Percentiles rank a stretch among this genome's conserved stretches.
Evolutionary conservation across 2,329 filamentous ascomycete genomes (phyloP).

Genomic region (Exophiala lecanii-corni): DNA sequence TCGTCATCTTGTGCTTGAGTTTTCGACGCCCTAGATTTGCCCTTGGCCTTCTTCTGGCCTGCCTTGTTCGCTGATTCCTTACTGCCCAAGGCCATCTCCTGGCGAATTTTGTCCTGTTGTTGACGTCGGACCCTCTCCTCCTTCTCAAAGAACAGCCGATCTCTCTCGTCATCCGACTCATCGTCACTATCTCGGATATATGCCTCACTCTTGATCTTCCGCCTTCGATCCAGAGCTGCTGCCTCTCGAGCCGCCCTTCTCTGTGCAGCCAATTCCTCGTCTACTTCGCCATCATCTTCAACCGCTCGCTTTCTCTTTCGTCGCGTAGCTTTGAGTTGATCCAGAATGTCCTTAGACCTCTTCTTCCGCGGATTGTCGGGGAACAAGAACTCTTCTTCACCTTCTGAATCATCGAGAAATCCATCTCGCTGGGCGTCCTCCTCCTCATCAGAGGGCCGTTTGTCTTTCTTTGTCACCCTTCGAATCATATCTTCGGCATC

Average conservation of each 20-base stretch:
- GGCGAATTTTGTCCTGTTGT: constrained; percentile 46
- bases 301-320: constrained; percentile 48
- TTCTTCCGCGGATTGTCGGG: constrained; percentile 49
- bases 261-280: constrained; percentile 56
- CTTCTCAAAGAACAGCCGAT: constrained; percentile 69
- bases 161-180: constrained; percentile 73
- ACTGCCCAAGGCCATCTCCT: constrained; percentile 39
- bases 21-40: constrained; percentile 5
- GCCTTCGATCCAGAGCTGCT: constrained; percentile 69
- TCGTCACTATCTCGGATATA: constrained; percentile 84
- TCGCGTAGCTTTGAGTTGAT: constrained; percentile 58
- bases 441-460: constrained; percentile 30
- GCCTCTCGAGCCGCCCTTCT: constrained; percentile 58
- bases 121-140: constrained; percentile 65
- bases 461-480: constrained; percentile 49
- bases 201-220: constrained; percentile 76
- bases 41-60: constrained; percentile 3
- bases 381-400: constrained; percentile 60
- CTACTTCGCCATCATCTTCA: constrained; percentile 47
- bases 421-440: constrained; percentile 46
- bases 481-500: constrained; percentile 71
- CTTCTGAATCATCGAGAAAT: constrained; percentile 63
- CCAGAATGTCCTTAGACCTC: constrained; percentile 39
- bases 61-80: constrained; percentile 4
- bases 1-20: constrained; percentile 7